These are phyloP conservation scores for Bacidia gigantensis DNA, from an alignment of 495 filamentous ascomycete species.

Conservation along the genomic window DNA sequence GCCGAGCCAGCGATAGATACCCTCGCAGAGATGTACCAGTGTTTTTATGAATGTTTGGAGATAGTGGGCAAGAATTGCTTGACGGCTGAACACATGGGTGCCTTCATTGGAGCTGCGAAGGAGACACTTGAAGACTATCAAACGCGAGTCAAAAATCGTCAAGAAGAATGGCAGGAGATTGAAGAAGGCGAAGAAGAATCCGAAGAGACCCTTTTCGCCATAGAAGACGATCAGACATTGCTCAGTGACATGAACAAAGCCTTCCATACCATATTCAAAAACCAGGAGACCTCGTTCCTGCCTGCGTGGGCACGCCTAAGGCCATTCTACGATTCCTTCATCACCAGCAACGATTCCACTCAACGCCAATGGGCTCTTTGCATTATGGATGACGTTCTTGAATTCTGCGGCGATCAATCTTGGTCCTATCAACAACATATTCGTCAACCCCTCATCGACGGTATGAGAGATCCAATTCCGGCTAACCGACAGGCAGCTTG, in stretches of 20 bases:
- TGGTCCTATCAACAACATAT: constrained; percentile 76
- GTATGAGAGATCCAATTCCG: constrained; percentile 68
- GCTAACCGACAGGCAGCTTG: constrained; percentile 94
- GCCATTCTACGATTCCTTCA: constrained; percentile 70
- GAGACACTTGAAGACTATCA: constrained; percentile 87
- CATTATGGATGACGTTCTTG: constrained; percentile 95
- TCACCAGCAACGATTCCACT: constrained; percentile 70
- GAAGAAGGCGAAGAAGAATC: constrained; percentile 77
- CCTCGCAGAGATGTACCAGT: constrained; percentile 97
- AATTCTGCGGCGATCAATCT: constrained; percentile 81
- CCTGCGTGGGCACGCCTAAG: constrained; percentile 75
- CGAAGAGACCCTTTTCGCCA: constrained; percentile 71
- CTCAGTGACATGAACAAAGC: constrained; percentile 99
- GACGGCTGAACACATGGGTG: constrained; percentile 59
- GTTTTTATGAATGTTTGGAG: constrained; percentile 98
- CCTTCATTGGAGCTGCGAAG: constrained; percentile 72
- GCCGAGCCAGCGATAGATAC: constrained; percentile 93
- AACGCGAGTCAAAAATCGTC: constrained; percentile 60
- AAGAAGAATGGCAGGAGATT: constrained; percentile 57
- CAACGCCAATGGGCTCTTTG: constrained; percentile 97
- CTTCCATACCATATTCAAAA: constrained; percentile 97
- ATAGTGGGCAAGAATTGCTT: constrained; percentile 78
- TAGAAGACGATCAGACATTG: constrained; percentile 94
- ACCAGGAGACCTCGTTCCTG: constrained; percentile 74
- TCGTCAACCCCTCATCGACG: constrained; percentile 67